Base-by-base conservation (phyloP, 176 grass and related monocot species). In the Dactylis glomerata region DNA sequence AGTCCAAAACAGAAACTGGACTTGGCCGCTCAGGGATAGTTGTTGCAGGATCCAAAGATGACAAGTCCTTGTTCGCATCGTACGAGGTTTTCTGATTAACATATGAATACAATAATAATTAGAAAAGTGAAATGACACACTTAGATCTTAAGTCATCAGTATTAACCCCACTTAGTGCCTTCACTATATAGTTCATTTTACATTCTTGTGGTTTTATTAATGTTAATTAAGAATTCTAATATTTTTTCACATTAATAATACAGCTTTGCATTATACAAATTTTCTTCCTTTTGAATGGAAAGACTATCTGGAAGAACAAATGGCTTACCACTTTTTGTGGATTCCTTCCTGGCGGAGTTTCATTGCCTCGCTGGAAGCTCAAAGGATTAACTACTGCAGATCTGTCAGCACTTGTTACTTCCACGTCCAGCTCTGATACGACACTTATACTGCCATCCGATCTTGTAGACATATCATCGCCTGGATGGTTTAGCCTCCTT, bases 1-100 rank as follows among this genome's bases (percentile, higher is more conserved):
- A 62, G 70, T 99, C 93, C 76, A 94, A 87, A 22, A 99, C 90
- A 84, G 93, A 92, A 66, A 99, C 83, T 63, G 93, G 91, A 75
- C 90, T 92, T 66, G 88, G 93, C 68, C 91, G 86, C 83, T 99
- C 90, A 44, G 49, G 49, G 33, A 77, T 70, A 81, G 80, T 28
- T 83, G 86, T 46, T 78, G 79, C 74, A 41, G 26, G 64, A 75
- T 96, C 93, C 10, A 56, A n/a, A 56, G 82, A 49, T 85, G 78
- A 71, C 33, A 72, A 52, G 36, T 94, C 87, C 78, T 84, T 89
- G 87, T 81, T 99, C 80, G 86, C 91, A 92, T 84, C 80, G 44
- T 84, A 83, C 58, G 69, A 89, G 10, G 78, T 92, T 91, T 91
- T 92, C 96, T 94, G 82, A 85, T 84, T 20, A 75, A 86, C 85